Percentiles rank a stretch among this genome's conserved stretches.
phyloP scores from a whole-genome alignment of 495 filamentous ascomycete species.

The Lasiosphaeriaceae sp. region DNA sequence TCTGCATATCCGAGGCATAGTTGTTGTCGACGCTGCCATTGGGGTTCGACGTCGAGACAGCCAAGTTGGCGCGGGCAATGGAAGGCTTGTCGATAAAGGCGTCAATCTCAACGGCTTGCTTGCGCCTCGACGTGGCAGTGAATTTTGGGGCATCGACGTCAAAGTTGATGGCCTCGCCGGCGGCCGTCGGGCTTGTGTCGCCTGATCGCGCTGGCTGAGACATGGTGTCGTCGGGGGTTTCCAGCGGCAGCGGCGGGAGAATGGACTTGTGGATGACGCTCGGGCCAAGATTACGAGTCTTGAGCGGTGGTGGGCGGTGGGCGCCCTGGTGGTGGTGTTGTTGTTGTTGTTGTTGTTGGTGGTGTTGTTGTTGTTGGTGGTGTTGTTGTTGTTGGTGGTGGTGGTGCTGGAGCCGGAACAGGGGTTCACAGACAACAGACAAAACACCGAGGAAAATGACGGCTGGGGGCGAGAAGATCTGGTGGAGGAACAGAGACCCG shows the following conservation, averaged over 20 bases:
- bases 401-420: too few species aligned
- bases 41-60: constrained; percentile 27
- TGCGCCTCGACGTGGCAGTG: constrained; percentile 8
- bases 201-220: background rate
- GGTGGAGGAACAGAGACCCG: too few species aligned
- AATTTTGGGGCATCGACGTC: background rate
- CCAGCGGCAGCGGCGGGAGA: background rate
- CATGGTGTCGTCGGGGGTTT: background rate
- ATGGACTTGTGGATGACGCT: background rate
- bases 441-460: too few species aligned
- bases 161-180: constrained; percentile 7
- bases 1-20: background rate
- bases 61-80: constrained; percentile 35
- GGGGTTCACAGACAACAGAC: too few species aligned
- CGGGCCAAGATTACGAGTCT: too few species aligned
- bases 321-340: too few species aligned
- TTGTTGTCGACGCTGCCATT: constrained; percentile 25
- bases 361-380: too few species aligned
- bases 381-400: too few species aligned
- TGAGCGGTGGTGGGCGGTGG: too few species aligned
- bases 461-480: too few species aligned
- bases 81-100: constrained; percentile 11
- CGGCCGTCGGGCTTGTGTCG: background rate
- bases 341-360: too few species aligned
- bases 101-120: constrained; percentile 12